Percentiles rank a stretch among this genome's conserved stretches.
These are phyloP conservation scores for Xylaria sp. DNA, from an alignment of 2,329 filamentous ascomycete species.

Conservation along the genomic window DNA sequence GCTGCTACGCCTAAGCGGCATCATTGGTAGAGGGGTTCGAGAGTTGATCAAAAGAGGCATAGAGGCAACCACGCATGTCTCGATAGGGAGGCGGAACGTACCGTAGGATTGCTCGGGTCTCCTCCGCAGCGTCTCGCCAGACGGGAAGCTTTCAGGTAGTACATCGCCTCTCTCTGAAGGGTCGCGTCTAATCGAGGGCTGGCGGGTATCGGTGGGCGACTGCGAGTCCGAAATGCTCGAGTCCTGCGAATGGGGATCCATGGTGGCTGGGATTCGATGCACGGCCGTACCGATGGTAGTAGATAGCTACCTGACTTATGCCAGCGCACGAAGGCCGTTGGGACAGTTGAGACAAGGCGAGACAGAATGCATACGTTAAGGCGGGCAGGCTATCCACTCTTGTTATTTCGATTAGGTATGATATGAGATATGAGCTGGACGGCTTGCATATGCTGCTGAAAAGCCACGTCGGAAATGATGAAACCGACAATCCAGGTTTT, in stretches of 20 bases:
- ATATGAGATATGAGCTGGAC: background rate
- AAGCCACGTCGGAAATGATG: conserved; percentile 21
- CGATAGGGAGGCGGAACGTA: conserved; percentile 51
- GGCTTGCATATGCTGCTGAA: background rate
- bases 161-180: conserved; percentile 58
- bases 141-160: conserved; percentile 66
- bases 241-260: conserved; percentile 59
- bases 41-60: background rate
- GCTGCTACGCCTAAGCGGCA: conserved; percentile 4
- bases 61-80: conserved; percentile 32
- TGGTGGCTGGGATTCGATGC: conserved; percentile 46
- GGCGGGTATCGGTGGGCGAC: conserved; percentile 64
- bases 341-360: conserved; percentile 23
- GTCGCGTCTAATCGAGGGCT: conserved; percentile 51
- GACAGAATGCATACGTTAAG: conserved; percentile 38
- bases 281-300: conserved; percentile 34
- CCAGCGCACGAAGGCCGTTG: conserved; percentile 35
- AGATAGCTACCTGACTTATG: conserved; percentile 19
- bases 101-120: conserved; percentile 68
- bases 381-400: background rate
- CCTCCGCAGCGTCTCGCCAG: conserved; percentile 69
- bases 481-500: conserved; percentile 4
- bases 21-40: conserved; percentile 12
- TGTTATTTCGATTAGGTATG: conserved; percentile 7
- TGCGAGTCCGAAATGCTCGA: conserved; percentile 52